phyloP scores from a whole-genome alignment of 177 flowering plant species.

The Vitis hybrid region DNA sequence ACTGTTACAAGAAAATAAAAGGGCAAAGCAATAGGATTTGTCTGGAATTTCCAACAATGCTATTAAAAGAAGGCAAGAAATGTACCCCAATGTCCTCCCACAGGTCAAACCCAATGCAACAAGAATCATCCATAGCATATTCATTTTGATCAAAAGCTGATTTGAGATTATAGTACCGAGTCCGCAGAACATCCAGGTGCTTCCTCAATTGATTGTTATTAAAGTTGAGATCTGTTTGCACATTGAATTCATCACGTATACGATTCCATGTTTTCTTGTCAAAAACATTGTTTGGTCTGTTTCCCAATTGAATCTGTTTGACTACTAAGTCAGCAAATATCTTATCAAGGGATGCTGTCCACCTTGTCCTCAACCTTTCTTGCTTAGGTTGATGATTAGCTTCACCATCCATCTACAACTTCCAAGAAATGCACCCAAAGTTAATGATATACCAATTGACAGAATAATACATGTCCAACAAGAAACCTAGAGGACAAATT shows the following conservation, averaged over 20 bases:
- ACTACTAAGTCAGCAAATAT: constrained; percentile 68
- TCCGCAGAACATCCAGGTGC: constrained; percentile 63
- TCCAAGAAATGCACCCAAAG: background rate
- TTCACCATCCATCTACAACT: constrained; percentile 43
- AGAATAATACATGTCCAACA: too few species aligned
- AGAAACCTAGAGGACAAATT: background rate
- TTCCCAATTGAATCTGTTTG: constrained; percentile 57
- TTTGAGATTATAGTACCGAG: constrained; percentile 48
- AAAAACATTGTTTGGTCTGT: constrained; percentile 54
- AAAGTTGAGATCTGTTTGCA: constrained; percentile 52
- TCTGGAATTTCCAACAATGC: too few species aligned
- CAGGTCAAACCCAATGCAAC: constrained; percentile 30
- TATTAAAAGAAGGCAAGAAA: constrained; percentile 4
- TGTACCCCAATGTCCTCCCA: constrained; percentile 59
- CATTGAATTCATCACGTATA: constrained; percentile 56
- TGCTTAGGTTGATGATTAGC: constrained; percentile 26
- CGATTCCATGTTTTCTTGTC: constrained; percentile 66
- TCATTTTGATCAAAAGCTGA: constrained; percentile 46
- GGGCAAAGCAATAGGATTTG: background rate
- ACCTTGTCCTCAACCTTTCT: constrained; percentile 65
- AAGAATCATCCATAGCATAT: constrained; percentile 39
- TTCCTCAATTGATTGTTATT: constrained; percentile 69
- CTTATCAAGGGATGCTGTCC: constrained; percentile 62
- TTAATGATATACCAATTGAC: background rate
- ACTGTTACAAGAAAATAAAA: too few species aligned